A percentile compares a stretch with the other conserved stretches of the same genome.
phyloP scores from a whole-genome alignment of 805 yeast genomes.

The Teunomyces pallodes region DNA sequence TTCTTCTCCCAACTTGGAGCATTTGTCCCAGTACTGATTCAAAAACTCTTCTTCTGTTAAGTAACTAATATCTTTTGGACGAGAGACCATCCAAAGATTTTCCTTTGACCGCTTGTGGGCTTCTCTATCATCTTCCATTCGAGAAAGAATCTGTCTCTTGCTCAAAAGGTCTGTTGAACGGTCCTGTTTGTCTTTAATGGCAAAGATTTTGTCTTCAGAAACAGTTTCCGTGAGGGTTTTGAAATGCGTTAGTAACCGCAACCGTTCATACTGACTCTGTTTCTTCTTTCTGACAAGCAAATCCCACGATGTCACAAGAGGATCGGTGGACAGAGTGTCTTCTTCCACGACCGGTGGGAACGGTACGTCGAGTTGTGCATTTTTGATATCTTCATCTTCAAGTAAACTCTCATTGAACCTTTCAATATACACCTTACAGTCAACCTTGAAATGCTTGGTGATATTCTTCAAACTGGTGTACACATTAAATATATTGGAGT shows the following conservation, averaged over 20 bases:
- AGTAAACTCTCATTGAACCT: slow-evolving; percentile 33
- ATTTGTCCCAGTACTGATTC: slow-evolving; percentile 49
- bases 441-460: slow-evolving; percentile 33
- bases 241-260: slow-evolving; percentile 36
- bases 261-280: slow-evolving; percentile 52
- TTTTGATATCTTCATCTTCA: slow-evolving; percentile 33
- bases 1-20: slow-evolving; percentile 44
- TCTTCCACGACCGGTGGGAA: slow-evolving; percentile 32
- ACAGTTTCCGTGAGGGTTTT: slow-evolving; percentile 20
- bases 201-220: slow-evolving; percentile 26
- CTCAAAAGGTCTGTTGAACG: slow-evolving; percentile 22
- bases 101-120: slow-evolving; percentile 84
- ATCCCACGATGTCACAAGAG: slow-evolving; percentile 44
- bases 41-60: slow-evolving; percentile 38
- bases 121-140: slow-evolving; percentile 94
- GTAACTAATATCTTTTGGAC: slow-evolving; percentile 35
- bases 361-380: slow-evolving; percentile 28
- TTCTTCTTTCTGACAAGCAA: slow-evolving; percentile 44
- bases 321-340: slow-evolving; percentile 20
- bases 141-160: slow-evolving; percentile 56
- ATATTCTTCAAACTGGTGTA: slow-evolving; percentile 36
- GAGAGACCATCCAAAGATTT: slow-evolving; percentile 65
- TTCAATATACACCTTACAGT: slow-evolving; percentile 22
- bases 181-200: slow-evolving; percentile 19
- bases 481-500: slow-evolving; percentile 35